Evolutionary conservation across 1,139 yeast genomes (phyloP).

Genomic region (Suhomyces anneliseae): DNA sequence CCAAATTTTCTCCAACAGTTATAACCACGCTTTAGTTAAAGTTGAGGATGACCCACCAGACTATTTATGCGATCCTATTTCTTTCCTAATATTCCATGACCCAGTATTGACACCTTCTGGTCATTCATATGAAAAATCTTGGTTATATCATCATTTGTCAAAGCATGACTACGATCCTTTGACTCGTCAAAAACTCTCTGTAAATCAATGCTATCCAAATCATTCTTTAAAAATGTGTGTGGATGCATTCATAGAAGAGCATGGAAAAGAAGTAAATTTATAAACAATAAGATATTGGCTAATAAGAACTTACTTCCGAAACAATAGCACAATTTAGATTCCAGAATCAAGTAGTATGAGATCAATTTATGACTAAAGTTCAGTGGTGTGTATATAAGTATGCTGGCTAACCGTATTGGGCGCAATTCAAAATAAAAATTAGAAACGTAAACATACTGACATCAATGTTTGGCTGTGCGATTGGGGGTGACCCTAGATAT

Average conservation of each 20-base stretch:
- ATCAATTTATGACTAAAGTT: neutral
- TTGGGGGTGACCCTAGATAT: neutral
- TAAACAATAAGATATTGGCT: neutral
- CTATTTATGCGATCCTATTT: constrained; percentile 47
- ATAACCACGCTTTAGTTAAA: constrained; percentile 14
- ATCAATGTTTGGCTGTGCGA: neutral
- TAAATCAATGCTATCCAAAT: constrained; percentile 22
- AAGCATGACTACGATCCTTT: constrained; percentile 41
- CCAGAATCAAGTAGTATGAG: too few species aligned
- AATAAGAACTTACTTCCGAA: neutral
- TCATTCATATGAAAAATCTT: constrained; percentile 44
- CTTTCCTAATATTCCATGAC: constrained; percentile 42
- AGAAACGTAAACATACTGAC: constrained; percentile 1
- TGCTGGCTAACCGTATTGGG: neutral
- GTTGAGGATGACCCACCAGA: constrained; percentile 37
- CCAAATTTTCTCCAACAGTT: constrained; percentile 23
- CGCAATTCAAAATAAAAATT: neutral
- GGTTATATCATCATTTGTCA: constrained; percentile 38
- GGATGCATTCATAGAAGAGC: constrained; percentile 9
- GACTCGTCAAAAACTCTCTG: constrained; percentile 19
- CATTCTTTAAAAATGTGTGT: constrained; percentile 16
- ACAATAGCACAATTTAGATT: too few species aligned
- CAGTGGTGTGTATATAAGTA: neutral
- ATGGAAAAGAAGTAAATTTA: neutral
- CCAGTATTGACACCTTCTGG: constrained; percentile 54